These are phyloP conservation scores for Senecio squalidus DNA, from an alignment of 140 eudicot genomes.

Conservation along the genomic window DNA sequence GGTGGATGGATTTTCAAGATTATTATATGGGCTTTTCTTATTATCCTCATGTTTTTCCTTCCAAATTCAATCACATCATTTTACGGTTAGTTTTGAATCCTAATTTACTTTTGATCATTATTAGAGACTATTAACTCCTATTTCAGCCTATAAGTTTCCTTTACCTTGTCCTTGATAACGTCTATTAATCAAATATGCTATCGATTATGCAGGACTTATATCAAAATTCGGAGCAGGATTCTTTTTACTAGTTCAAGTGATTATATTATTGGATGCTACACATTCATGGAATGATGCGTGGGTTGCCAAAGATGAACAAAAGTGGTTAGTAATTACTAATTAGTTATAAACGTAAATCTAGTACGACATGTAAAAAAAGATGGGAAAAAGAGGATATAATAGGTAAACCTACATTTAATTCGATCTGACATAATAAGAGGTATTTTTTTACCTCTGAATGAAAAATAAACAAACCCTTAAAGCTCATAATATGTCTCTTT, in stretches of 20 bases:
- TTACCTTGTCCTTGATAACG: neutral
- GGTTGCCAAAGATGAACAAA: conserved; percentile 98
- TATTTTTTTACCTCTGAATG: no score
- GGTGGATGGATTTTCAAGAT: conserved; percentile 94
- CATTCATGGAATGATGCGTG: conserved; percentile 98
- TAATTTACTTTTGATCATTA: conserved; percentile 4
- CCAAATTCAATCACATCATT: conserved; percentile 65
- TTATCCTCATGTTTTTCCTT: conserved; percentile 72
- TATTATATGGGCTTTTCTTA: conserved; percentile 72
- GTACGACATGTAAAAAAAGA: no score
- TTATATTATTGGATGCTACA: conserved; percentile 84
- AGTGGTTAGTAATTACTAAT: conserved; percentile 74
- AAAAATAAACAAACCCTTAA: no score
- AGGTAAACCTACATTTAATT: no score
- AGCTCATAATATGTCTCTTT: no score
- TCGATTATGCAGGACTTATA: conserved; percentile 48
- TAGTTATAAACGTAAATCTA: no score
- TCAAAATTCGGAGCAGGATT: conserved; percentile 95
- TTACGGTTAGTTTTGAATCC: conserved; percentile 58
- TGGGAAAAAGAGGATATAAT: no score
- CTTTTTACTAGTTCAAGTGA: conserved; percentile 84
- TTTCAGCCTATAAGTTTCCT: neutral
- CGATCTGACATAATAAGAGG: no score
- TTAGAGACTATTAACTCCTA: neutral
- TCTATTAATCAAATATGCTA: neutral